Evolutionary conservation across 176 grass and related monocot species (phyloP), one percentile per base, ranked within the genome.

Genomic region (Melocanna baccifera): DNA sequence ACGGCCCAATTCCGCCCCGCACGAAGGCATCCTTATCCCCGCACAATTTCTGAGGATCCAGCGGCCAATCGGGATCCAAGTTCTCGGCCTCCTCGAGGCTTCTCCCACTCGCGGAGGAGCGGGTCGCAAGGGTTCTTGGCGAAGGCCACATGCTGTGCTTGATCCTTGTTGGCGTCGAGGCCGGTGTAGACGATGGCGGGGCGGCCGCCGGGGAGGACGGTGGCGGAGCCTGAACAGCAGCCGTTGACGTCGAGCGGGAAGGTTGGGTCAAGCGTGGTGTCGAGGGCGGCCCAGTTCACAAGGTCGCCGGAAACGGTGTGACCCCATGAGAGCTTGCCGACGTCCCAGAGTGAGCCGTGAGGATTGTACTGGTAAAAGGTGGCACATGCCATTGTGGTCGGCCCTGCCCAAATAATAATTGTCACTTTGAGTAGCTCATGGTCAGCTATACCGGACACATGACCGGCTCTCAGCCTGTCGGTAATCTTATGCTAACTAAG

Each of bases 321-420:
- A 28, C 82, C 94, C 94, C 92, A 94, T 0, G 86, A 83, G 9
- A 97, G 84, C 55, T 89, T 92, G 80, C 92, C 92, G 69, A 73
- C 67, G 79, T 74, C 92, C 94, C 94, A 94, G 7, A 84, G 75
- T 32, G 92, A 11, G 26, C 86, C 81, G 2, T 78, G 30, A 8
- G 92, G 92, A 23, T 97, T 97, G 86, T 92, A 91, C 84, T 97
- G 94, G 92, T 92, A 97, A 73, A 97, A 97, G 48, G 46, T 94
- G 92, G 88, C 92, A 97, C 5, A 92, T 8, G 22, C 94, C 92
- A 46, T 94, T 89, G 81, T 85, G 82, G 41, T 97, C 12, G 90
- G 92, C 19, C 92, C 95, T 97, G 78, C 16, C 1, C 1, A 23
- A 42, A 30, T 15, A 20, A 23, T 22, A 23, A 67, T 6, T 41